phyloP scores from a whole-genome alignment of 2,329 filamentous ascomycete genomes.

The Keithomyces neogunnii region DNA sequence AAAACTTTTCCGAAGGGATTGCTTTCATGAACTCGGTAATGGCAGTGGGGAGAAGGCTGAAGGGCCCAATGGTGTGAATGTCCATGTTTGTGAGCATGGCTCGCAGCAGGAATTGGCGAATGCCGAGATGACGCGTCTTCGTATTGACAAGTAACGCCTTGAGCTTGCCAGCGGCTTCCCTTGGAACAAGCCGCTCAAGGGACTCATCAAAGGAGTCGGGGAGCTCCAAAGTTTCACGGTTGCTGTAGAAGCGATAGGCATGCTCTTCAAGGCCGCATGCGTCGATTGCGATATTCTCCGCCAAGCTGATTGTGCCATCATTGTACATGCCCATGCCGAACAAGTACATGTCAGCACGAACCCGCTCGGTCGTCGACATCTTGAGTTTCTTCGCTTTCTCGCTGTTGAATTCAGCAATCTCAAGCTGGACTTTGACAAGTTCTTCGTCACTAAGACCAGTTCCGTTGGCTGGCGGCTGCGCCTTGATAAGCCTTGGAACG shows the following conservation, averaged over 20 bases:
- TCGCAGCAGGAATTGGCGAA: neutral
- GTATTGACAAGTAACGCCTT: neutral
- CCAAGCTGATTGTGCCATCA: no score
- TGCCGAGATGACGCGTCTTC: neutral
- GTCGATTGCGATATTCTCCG: neutral
- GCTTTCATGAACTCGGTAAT: neutral
- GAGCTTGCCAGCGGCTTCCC: neutral
- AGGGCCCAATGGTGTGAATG: neutral
- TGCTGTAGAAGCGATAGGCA: neutral
- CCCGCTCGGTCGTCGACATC: no score
- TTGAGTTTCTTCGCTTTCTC: no score
- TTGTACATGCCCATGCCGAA: no score
- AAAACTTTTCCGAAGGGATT: neutral
- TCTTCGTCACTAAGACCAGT: no score
- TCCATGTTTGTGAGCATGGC: neutral
- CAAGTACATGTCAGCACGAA: no score
- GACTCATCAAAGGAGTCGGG: neutral
- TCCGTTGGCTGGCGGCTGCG: no score
- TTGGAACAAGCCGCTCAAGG: neutral
- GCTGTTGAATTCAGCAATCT: no score
- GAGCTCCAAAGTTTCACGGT: neutral
- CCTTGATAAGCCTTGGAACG: neutral
- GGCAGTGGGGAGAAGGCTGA: neutral
- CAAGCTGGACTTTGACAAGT: no score
- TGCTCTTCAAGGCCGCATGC: neutral